A percentile compares a stretch with the other conserved stretches of the same genome.
Conservation (phyloP, 1,139 yeast species). For the Hemisphaericaspora subhashii region DNA sequence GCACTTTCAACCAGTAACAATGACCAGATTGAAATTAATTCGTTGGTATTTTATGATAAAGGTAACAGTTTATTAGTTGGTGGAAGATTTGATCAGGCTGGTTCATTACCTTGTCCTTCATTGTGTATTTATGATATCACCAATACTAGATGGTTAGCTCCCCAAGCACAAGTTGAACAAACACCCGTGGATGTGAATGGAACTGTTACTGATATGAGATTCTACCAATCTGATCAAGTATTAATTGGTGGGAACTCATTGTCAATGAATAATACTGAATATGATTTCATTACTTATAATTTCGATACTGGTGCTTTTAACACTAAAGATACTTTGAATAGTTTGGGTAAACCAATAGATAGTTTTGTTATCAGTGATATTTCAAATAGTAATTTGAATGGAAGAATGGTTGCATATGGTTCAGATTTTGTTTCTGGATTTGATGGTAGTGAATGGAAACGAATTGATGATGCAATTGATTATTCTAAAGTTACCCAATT, state of each 20-base stretch:
- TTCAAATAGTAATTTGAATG: conserved; percentile 39
- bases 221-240: conserved; percentile 49
- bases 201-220: conserved; percentile 52
- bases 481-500: conserved; percentile 28
- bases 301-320: conserved; percentile 36
- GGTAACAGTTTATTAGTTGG: conserved; percentile 63
- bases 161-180: conserved; percentile 40
- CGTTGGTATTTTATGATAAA: conserved; percentile 54
- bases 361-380: conserved; percentile 54
- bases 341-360: conserved; percentile 38
- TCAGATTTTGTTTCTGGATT: conserved; percentile 47
- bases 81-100: conserved; percentile 69
- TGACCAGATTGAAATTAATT: conserved; percentile 42
- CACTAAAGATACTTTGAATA: conserved; percentile 23
- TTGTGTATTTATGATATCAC: conserved; percentile 68
- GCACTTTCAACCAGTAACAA: conserved; percentile 24
- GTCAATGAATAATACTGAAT: conserved; percentile 31
- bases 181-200: conserved; percentile 43
- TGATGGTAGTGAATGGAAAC: conserved; percentile 50
- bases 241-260: conserved; percentile 63
- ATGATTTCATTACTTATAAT: conserved; percentile 53
- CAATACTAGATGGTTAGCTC: conserved; percentile 55
- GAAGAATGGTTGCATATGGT: conserved; percentile 59
- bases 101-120: conserved; percentile 58
- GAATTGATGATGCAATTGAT: conserved; percentile 38